Evolutionary conservation across 2,329 filamentous ascomycete species (phyloP).

Genomic region (Lizonia empirigonia): DNA sequence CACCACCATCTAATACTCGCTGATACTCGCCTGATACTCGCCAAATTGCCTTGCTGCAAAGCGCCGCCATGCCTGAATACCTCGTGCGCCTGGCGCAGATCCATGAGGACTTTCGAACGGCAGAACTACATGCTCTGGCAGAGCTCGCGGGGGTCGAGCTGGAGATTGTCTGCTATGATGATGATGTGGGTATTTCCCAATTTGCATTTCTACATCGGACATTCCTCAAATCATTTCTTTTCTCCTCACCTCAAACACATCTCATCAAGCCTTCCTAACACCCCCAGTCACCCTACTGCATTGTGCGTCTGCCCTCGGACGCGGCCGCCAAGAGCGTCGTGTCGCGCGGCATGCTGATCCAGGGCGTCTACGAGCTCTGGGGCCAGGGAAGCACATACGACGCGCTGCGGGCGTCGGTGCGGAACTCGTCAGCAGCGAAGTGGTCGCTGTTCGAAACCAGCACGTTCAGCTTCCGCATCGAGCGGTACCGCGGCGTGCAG

Average conservation of each 20-base stretch:
- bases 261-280: background rate
- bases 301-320: slow-evolving; percentile 70
- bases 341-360: slow-evolving; percentile 77
- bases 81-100: slow-evolving; percentile 87
- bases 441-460: slow-evolving; percentile 69
- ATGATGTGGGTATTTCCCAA: slow-evolving; percentile 64
- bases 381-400: slow-evolving; percentile 71
- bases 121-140: slow-evolving; percentile 83
- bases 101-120: slow-evolving; percentile 87
- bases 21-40: too few relatives aligned
- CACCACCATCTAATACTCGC: too few relatives aligned
- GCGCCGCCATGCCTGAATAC: slow-evolving; percentile 63
- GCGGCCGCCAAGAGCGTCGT: slow-evolving; percentile 70
- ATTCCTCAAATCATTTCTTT: background rate
- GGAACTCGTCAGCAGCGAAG: slow-evolving; percentile 61
- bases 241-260: background rate
- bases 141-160: slow-evolving; percentile 69
- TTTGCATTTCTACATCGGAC: too few relatives aligned
- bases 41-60: background rate
- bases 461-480: slow-evolving; percentile 84
- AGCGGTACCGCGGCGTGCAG: slow-evolving; percentile 79
- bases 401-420: slow-evolving; percentile 70
- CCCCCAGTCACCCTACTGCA: slow-evolving; percentile 80
- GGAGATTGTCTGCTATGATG: slow-evolving; percentile 74
- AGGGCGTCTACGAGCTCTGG: slow-evolving; percentile 90